Conservation (phyloP, 805 yeast species). For the Sugiyamaella boreocaroliniensis region DNA sequence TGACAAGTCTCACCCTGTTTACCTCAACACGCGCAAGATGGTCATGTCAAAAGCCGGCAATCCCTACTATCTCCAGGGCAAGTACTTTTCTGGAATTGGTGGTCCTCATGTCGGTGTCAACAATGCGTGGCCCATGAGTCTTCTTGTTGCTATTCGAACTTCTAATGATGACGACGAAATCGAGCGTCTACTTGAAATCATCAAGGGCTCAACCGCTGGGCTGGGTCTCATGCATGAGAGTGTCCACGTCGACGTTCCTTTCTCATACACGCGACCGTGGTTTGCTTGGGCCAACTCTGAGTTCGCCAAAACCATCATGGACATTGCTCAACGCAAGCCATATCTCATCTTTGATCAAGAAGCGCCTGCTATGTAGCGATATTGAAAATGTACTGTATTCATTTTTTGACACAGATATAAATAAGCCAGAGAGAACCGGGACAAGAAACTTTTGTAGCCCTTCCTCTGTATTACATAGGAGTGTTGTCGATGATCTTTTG, state of each 20-base stretch:
- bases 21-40: conserved; percentile 76
- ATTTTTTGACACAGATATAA: background rate
- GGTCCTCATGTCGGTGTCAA: conserved; percentile 84
- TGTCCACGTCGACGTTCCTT: conserved; percentile 52
- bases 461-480: background rate
- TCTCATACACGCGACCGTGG: conserved; percentile 70
- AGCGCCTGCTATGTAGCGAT: background rate
- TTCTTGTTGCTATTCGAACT: conserved; percentile 69
- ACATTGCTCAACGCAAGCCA: conserved; percentile 67
- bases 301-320: conserved; percentile 79
- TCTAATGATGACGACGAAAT: conserved; percentile 68
- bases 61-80: conserved; percentile 68
- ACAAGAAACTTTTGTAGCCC: background rate
- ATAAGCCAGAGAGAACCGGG: background rate
- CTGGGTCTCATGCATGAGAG: conserved; percentile 83
- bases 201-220: conserved; percentile 60
- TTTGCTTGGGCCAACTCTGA: conserved; percentile 93
- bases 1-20: conserved; percentile 45
- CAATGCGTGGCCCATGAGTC: conserved; percentile 88
- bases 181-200: conserved; percentile 37
- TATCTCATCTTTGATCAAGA: conserved; percentile 47
- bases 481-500: conserved; percentile 11
- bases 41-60: conserved; percentile 60
- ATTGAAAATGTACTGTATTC: background rate
- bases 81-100: conserved; percentile 67